Evolutionary conservation across 495 filamentous ascomycete genomes (phyloP), one percentile per base, ranked within the genome.

Genomic region (Aspergillus campestris): DNA sequence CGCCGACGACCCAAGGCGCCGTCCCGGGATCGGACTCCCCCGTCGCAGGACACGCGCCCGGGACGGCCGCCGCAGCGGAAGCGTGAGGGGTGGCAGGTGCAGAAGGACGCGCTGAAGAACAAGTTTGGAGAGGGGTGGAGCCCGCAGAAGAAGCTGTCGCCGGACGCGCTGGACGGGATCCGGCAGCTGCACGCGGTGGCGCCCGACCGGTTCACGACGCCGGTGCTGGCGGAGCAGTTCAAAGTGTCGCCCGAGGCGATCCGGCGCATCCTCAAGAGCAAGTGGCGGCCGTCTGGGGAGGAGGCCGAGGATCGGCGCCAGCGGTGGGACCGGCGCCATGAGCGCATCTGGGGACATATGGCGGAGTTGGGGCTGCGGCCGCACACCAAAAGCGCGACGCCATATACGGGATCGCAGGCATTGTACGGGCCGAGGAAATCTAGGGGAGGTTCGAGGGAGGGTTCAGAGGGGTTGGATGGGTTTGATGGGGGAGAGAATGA

Each of bases 81-180:
- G 47, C 56, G 46, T 12, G 79, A 86, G 52, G 38, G 42, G 3
- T 95, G 89, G 89, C 72, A 77, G 51, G 64, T 79, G 8, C 79
- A 94, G 38, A 94, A 94, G 61, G 61, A 59, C 1, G 79, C 77
- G 0, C 58, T 91, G 12, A 66, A 79, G 43, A 55, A 72, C 28
- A 95, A 96, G 57, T 94, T 96, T 53, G 74, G 79, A 1, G 61
- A 53, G 0, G 80, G 82, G 6, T 98, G 91, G 89, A 68, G 73
- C 34, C 89, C 92, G 15, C 71, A 72, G 24, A 97, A 94, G 66
- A 81, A 80, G 45, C 78, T 98, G 1, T 97, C 92, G 0, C 92
- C 91, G 0, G 90, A 95, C 61, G 86, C 91, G 8, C 58, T 94
- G 8, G 83, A 89, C 11, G 89, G 88, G 27, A 95, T 97, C 46